phyloP scores from a whole-genome alignment of 2,329 filamentous ascomycete species.

The Aureobasidium subglaciale region DNA sequence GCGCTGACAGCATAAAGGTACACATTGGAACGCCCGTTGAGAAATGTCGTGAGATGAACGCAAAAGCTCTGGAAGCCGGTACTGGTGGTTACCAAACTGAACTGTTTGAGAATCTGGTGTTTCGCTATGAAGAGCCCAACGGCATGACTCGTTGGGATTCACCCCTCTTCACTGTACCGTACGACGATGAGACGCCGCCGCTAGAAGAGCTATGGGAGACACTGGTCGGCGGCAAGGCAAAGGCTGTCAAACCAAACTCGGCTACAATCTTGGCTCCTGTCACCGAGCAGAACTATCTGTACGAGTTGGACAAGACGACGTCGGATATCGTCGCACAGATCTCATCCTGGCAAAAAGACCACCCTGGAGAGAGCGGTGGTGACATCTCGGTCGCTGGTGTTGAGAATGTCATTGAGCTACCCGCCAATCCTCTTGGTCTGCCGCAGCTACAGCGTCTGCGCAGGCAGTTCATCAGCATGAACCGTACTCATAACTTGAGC shows the following conservation, averaged over 20 bases:
- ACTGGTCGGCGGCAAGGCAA: slow-evolving; percentile 57
- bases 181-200: slow-evolving; percentile 63
- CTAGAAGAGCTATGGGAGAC: slow-evolving; percentile 69
- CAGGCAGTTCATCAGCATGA: slow-evolving; percentile 69
- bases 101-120: slow-evolving; percentile 73
- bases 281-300: slow-evolving; percentile 64
- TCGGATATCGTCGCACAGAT: slow-evolving; percentile 68
- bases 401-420: slow-evolving; percentile 54
- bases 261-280: slow-evolving; percentile 63
- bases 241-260: slow-evolving; percentile 64
- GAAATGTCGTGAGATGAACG: slow-evolving; percentile 56
- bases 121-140: slow-evolving; percentile 80
- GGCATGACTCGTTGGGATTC: slow-evolving; percentile 80
- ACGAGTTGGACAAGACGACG: slow-evolving; percentile 70
- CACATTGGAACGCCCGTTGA: slow-evolving; percentile 52
- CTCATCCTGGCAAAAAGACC: slow-evolving; percentile 59
- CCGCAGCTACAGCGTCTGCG: slow-evolving; percentile 71
- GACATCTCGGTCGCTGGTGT: slow-evolving; percentile 42
- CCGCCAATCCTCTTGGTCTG: slow-evolving; percentile 54
- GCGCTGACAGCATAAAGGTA: slow-evolving; percentile 39
- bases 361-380: slow-evolving; percentile 54
- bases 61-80: slow-evolving; percentile 34
- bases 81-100: slow-evolving; percentile 45
- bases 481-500: slow-evolving; percentile 53
- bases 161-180: slow-evolving; percentile 70